Conservation (phyloP, 2,329 filamentous ascomycete species). For the Epicoccum nigrum region DNA sequence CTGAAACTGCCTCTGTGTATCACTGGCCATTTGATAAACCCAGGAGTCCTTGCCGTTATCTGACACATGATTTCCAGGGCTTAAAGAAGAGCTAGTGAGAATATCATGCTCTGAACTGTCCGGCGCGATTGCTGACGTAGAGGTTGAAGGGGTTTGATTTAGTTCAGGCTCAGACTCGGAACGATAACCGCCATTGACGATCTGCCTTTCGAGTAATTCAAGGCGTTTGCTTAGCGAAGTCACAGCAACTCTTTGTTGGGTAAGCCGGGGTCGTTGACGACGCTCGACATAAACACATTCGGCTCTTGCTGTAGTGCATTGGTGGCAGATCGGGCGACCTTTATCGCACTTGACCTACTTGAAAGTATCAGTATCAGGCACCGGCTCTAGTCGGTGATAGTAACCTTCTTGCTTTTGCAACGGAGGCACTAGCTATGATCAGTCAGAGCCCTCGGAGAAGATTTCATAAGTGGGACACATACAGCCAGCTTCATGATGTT, state of each 20-base stretch:
- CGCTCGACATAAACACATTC: constrained; percentile 40
- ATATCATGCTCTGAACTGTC: neutral
- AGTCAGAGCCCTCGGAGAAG: neutral
- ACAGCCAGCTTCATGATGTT: constrained; percentile 23
- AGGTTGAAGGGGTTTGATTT: constrained; percentile 6
- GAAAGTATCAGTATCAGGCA: neutral
- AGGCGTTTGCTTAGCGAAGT: constrained; percentile 30
- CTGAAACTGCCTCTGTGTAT: constrained; percentile 33
- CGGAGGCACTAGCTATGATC: constrained; percentile 14
- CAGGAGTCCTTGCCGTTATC: constrained; percentile 18
- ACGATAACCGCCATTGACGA: constrained; percentile 7
- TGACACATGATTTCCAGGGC: neutral
- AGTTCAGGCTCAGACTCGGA: neutral
- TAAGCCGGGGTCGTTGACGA: constrained; percentile 31
- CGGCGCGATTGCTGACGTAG: neutral
- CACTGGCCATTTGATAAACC: constrained; percentile 38
- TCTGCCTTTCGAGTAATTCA: constrained; percentile 34
- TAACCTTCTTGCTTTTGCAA: constrained; percentile 23
- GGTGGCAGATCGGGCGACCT: constrained; percentile 31
- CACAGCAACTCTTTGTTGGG: constrained; percentile 30
- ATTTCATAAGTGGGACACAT: neutral
- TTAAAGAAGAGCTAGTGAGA: neutral
- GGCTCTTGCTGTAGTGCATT: constrained; percentile 30
- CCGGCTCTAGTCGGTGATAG: neutral
- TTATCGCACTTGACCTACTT: constrained; percentile 39